Evolutionary conservation across 345 rosid species (phyloP).

Genomic region (Corchorus olitorius): DNA sequence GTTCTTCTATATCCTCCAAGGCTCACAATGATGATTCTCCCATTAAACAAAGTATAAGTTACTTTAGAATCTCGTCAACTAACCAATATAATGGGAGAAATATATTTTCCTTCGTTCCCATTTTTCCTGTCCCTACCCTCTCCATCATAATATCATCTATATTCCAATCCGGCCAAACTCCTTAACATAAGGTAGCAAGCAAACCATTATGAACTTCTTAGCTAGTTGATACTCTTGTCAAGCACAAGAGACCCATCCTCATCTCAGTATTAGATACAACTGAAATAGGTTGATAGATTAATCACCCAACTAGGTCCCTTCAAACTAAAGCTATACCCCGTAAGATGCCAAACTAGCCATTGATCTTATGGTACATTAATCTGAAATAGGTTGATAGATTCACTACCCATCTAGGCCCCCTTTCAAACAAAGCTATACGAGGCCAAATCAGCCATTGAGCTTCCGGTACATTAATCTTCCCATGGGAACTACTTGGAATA

Average conservation of each 20-base stretch:
- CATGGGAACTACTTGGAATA: background rate
- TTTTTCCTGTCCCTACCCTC: background rate
- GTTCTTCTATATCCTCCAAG: conserved; percentile 2
- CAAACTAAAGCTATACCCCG: too few relatives aligned
- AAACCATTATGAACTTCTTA: background rate
- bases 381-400: too few relatives aligned
- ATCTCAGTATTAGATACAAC: background rate
- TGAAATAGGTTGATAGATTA: background rate
- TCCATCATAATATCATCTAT: background rate
- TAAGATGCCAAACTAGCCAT: too few relatives aligned
- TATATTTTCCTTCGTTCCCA: background rate
- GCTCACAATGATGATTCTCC: background rate
- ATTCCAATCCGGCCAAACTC: background rate
- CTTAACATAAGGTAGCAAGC: conserved; percentile 1
- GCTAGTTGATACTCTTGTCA: background rate
- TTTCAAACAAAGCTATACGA: background rate
- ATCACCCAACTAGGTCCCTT: too few relatives aligned
- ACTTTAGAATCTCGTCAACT: background rate
- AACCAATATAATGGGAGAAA: background rate
- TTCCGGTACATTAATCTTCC: background rate
- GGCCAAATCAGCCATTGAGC: conserved; percentile 5
- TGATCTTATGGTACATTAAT: too few relatives aligned
- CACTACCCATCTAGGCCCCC: background rate
- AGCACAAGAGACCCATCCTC: background rate
- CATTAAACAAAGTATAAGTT: background rate